These are phyloP conservation scores for Ogataea ganodermae DNA, from an alignment of 805 yeast genomes.

Conservation along the genomic window DNA sequence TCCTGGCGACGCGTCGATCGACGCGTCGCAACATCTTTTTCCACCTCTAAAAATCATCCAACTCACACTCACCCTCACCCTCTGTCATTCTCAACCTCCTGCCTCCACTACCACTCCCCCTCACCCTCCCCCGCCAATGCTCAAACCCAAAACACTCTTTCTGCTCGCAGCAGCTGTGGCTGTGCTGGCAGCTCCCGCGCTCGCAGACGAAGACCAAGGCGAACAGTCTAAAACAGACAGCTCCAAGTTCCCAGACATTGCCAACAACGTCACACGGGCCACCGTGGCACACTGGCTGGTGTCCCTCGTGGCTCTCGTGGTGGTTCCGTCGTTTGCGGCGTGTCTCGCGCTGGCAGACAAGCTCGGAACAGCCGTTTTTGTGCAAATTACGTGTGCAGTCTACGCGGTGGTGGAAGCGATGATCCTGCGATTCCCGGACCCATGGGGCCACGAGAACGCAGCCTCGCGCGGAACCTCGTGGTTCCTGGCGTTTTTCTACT, in stretches of 20 bases:
- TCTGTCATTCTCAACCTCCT: neutral
- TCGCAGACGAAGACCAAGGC: neutral
- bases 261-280: constrained; percentile 42
- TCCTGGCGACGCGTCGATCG: constrained; percentile 5
- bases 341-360: constrained; percentile 56
- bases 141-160: neutral
- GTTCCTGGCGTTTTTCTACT: constrained; percentile 52
- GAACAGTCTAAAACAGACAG: constrained; percentile 7
- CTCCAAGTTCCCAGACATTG: constrained; percentile 13
- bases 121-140: neutral
- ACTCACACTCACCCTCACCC: neutral
- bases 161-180: neutral
- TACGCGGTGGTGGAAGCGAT: constrained; percentile 60
- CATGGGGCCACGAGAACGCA: constrained; percentile 63
- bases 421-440: constrained; percentile 63
- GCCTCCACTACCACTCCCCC: neutral
- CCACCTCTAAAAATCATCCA: neutral
- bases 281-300: constrained; percentile 68
- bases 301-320: constrained; percentile 46
- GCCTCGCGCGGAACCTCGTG: constrained; percentile 71
- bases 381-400: constrained; percentile 48
- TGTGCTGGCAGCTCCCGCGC: neutral
- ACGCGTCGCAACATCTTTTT: neutral
- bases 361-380: constrained; percentile 43
- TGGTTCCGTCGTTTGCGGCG: constrained; percentile 59